phyloP scores from a whole-genome alignment of 768 basidiomycete genomes.

The Leccinum obscurum region DNA sequence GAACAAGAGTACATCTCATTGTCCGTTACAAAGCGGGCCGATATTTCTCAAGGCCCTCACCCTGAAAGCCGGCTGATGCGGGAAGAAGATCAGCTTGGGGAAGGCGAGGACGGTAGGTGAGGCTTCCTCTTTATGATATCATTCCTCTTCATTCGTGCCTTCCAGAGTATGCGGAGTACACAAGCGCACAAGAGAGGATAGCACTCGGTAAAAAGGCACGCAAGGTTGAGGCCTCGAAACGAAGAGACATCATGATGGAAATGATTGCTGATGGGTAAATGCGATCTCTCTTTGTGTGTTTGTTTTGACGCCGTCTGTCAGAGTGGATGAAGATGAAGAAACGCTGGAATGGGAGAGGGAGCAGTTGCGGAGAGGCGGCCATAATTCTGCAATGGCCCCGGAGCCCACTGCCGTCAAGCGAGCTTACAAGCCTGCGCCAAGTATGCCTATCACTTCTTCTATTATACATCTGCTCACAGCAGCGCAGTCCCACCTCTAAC shows the following conservation, averaged over 20 bases:
- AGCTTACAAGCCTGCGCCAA: constrained; percentile 69
- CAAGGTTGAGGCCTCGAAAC: constrained; percentile 67
- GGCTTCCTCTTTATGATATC: neutral
- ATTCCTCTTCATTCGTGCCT: constrained; percentile 11
- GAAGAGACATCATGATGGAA: constrained; percentile 71
- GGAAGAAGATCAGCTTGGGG: constrained; percentile 87
- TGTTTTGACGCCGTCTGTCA: constrained; percentile 26
- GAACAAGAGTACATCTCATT: constrained; percentile 79
- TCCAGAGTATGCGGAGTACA: constrained; percentile 83
- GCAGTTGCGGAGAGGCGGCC: constrained; percentile 76
- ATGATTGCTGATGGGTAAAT: constrained; percentile 81
- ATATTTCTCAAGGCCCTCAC: constrained; percentile 69
- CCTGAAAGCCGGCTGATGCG: constrained; percentile 80
- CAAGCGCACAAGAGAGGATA: constrained; percentile 83
- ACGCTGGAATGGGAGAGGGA: constrained; percentile 83
- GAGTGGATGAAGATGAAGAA: constrained; percentile 84
- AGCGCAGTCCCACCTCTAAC: constrained; percentile 63
- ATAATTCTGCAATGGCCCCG: constrained; percentile 40
- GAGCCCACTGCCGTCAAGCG: constrained; percentile 45
- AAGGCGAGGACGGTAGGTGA: constrained; percentile 79
- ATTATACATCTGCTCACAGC: constrained; percentile 14
- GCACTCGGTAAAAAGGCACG: constrained; percentile 81
- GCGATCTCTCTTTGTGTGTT: neutral
- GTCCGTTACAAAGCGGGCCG: constrained; percentile 57
- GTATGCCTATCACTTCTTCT: constrained; percentile 41